Percentiles rank a stretch among this genome's conserved stretches.
These are phyloP conservation scores for Rhizoclosmatium globosum DNA, from an alignment of 192 early-diverging fungal species.

Conservation along the genomic window DNA sequence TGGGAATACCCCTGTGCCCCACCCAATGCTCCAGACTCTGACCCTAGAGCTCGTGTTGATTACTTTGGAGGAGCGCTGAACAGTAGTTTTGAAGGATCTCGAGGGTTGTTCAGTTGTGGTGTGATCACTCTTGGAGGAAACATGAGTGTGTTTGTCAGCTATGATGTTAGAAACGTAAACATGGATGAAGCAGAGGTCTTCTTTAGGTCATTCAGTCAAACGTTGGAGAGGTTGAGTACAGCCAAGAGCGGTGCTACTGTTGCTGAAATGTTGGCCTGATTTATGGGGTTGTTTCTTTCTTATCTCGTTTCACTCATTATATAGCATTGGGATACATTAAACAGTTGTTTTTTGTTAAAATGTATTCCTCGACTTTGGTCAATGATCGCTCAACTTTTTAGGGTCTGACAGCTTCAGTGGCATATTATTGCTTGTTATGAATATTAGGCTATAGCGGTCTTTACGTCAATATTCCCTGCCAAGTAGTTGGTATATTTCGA, in stretches of 20 bases:
- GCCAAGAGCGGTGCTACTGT: conserved; percentile 20
- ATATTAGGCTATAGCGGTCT: too few relatives aligned
- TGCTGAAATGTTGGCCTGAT: conserved; percentile 24
- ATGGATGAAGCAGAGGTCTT: conserved; percentile 56
- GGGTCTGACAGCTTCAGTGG: too few relatives aligned
- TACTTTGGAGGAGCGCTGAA: conserved; percentile 55
- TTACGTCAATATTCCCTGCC: too few relatives aligned
- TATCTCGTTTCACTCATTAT: too few relatives aligned
- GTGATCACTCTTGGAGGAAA: conserved; percentile 56
- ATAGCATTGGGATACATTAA: too few relatives aligned
- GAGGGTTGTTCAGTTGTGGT: conserved; percentile 58
- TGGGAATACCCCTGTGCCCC: conserved; percentile 57
- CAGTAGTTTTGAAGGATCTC: conserved; percentile 51
- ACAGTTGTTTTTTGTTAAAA: too few relatives aligned
- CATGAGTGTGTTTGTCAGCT: conserved; percentile 50
- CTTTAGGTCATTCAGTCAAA: conserved; percentile 40
- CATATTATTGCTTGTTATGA: too few relatives aligned
- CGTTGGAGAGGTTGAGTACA: conserved; percentile 38
- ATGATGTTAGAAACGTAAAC: conserved; percentile 42
- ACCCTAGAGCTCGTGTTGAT: conserved; percentile 29
- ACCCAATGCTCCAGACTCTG: conserved; percentile 33
- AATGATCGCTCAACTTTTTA: too few relatives aligned
- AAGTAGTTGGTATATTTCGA: too few relatives aligned
- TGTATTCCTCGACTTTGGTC: too few relatives aligned
- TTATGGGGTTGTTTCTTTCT: not conserved